Evolutionary conservation across 164 flowering plant genomes (phyloP).

Genomic region (Saururus chinensis): DNA sequence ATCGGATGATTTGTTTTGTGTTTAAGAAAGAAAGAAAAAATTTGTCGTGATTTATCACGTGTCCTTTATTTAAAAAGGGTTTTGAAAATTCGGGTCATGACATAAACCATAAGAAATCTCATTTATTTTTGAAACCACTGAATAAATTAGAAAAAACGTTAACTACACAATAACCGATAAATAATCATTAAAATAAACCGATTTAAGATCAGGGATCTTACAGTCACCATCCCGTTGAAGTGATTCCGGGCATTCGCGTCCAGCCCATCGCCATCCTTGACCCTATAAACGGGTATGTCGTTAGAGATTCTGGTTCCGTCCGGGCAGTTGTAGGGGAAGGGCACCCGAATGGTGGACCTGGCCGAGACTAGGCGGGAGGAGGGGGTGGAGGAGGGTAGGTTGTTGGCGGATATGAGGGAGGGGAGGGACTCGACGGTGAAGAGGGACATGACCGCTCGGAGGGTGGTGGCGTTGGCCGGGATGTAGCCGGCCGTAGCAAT

Average conservation of each 20-base stretch:
- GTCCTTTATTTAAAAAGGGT: too few relatives aligned
- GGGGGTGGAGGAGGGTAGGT: not conserved
- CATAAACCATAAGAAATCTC: too few relatives aligned
- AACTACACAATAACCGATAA: too few relatives aligned
- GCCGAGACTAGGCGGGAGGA: not conserved
- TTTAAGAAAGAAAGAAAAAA: too few relatives aligned
- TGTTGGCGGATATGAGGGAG: conserved; percentile 6
- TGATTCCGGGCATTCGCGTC: conserved; percentile 37
- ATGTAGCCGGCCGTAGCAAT: not conserved
- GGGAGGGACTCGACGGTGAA: not conserved
- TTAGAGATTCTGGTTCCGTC: not conserved
- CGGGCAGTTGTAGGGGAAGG: conserved; percentile 2
- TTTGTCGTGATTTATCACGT: too few relatives aligned
- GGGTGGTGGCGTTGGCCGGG: not conserved
- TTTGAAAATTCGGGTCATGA: too few relatives aligned
- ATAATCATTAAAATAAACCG: too few relatives aligned
- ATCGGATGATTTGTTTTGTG: too few relatives aligned
- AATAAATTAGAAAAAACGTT: too few relatives aligned
- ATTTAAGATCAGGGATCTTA: too few relatives aligned
- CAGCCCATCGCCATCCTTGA: conserved; percentile 36
- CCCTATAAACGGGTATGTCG: conserved; percentile 10
- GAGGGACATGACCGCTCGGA: not conserved
- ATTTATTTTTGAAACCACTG: too few relatives aligned
- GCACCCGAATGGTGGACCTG: conserved; percentile 2
- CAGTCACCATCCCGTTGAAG: conserved; percentile 32